phyloP scores from a whole-genome alignment of 305 asterid species.

The Fraxinus ornus region DNA sequence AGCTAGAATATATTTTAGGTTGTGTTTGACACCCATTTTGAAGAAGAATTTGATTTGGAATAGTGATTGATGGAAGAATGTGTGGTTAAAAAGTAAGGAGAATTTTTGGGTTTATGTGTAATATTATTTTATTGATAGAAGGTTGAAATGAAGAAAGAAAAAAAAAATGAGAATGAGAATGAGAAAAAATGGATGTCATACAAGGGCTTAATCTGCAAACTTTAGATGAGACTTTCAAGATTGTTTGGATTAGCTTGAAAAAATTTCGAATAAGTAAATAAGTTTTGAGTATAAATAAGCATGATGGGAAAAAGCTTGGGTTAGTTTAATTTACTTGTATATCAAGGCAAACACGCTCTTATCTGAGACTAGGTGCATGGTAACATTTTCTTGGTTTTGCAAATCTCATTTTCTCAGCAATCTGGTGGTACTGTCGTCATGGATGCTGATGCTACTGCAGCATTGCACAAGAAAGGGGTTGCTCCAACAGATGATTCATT shows the following conservation, averaged over 20 bases:
- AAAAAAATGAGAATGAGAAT: no score
- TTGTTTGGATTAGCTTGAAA: neutral
- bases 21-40: no score
- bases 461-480: slow-evolving; percentile 72
- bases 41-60: no score
- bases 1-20: neutral
- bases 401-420: slow-evolving; percentile 43
- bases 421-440: slow-evolving; percentile 67
- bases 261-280: neutral
- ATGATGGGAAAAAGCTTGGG: neutral
- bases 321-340: neutral
- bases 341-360: neutral
- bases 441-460: slow-evolving; percentile 95
- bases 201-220: neutral
- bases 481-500: slow-evolving; percentile 72
- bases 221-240: neutral
- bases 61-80: no score
- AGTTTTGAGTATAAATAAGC: neutral
- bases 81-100: no score
- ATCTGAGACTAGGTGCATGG: slow-evolving; percentile 19
- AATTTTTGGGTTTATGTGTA: no score
- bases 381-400: slow-evolving; percentile 19
- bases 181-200: no score
- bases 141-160: no score
- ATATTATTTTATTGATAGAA: no score